Conservation (phyloP, 352 stramenopile genomes). For the Globisporangium ultimum region DNA sequence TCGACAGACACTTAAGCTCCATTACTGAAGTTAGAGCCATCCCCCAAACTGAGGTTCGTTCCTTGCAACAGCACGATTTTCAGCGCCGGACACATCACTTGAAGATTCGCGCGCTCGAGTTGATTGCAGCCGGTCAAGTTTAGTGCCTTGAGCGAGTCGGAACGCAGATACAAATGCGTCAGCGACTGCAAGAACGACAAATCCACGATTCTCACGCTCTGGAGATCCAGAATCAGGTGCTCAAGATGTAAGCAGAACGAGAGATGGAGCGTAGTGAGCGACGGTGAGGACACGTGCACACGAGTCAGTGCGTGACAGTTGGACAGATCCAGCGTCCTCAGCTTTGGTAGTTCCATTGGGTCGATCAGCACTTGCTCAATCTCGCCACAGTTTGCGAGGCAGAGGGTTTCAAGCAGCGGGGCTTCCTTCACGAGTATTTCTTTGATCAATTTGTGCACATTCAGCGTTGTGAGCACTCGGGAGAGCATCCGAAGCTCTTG, state of each 20-base stretch:
- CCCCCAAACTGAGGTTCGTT: constrained; percentile 29
- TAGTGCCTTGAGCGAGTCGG: constrained; percentile 31
- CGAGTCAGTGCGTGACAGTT: constrained; percentile 49
- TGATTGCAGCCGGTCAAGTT: constrained; percentile 45
- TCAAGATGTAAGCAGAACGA: constrained; percentile 41
- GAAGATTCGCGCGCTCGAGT: constrained; percentile 29
- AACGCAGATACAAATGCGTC: constrained; percentile 50
- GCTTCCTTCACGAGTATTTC: constrained; percentile 17
- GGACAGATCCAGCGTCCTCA: constrained; percentile 35
- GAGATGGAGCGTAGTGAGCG: constrained; percentile 40
- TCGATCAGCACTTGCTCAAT: constrained; percentile 62
- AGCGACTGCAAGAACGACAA: constrained; percentile 64
- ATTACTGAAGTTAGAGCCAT: constrained; percentile 17
- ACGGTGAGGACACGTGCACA: constrained; percentile 48
- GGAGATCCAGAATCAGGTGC: constrained; percentile 43
- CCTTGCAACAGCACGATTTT: constrained; percentile 36
- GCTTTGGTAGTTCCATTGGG: constrained; percentile 40
- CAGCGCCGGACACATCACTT: constrained; percentile 41
- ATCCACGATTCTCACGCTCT: constrained; percentile 28
- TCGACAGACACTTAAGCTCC: background rate
- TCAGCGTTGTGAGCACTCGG: constrained; percentile 35
- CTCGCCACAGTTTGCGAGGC: constrained; percentile 43
- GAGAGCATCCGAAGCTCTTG: constrained; percentile 47
- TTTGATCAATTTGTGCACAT: constrained; percentile 44
- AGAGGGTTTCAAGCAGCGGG: constrained; percentile 27